A percentile compares a stretch with the other conserved stretches of the same genome.
These are phyloP conservation scores for Boletus edulis DNA, from an alignment of 768 basidiomycete genomes.

Conservation along the genomic window DNA sequence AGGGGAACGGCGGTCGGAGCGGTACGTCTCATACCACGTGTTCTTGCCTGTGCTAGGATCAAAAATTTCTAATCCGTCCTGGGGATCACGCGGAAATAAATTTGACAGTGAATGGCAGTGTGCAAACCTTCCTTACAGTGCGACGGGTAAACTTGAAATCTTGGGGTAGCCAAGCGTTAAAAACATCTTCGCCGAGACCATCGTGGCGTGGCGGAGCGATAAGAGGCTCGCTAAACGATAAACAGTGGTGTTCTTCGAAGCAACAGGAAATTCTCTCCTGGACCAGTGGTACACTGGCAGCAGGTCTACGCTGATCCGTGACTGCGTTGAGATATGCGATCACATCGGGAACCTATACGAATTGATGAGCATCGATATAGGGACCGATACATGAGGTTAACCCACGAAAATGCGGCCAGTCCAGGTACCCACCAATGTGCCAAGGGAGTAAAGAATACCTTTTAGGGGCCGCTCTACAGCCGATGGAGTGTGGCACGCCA, in stretches of 20 bases:
- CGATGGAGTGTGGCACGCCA: conserved; percentile 41
- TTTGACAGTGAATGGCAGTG: neutral
- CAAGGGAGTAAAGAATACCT: conserved; percentile 42
- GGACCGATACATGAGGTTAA: conserved; percentile 10
- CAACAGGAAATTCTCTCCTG: conserved; percentile 40
- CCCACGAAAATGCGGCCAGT: conserved; percentile 46
- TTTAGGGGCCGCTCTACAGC: conserved; percentile 35
- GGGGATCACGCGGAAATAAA: conserved; percentile 12
- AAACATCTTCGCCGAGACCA: conserved; percentile 41
- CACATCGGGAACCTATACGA: conserved; percentile 24
- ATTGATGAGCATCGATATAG: conserved; percentile 13
- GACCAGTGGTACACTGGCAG: conserved; percentile 24
- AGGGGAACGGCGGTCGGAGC: conserved; percentile 36
- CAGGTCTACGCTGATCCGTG: conserved; percentile 19
- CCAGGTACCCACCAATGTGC: conserved; percentile 46
- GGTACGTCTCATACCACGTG: conserved; percentile 46
- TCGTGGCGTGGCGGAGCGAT: conserved; percentile 32
- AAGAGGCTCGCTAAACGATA: conserved; percentile 38
- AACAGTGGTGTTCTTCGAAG: conserved; percentile 48
- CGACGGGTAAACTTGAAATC: conserved; percentile 32
- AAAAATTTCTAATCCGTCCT: conserved; percentile 43
- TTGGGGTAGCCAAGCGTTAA: conserved; percentile 49
- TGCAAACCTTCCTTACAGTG: conserved; percentile 28
- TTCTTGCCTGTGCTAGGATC: conserved; percentile 39
- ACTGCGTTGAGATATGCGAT: conserved; percentile 24